These are phyloP conservation scores for Phytophthora melonis DNA, from an alignment of 352 stramenopile genomes.

Conservation along the genomic window DNA sequence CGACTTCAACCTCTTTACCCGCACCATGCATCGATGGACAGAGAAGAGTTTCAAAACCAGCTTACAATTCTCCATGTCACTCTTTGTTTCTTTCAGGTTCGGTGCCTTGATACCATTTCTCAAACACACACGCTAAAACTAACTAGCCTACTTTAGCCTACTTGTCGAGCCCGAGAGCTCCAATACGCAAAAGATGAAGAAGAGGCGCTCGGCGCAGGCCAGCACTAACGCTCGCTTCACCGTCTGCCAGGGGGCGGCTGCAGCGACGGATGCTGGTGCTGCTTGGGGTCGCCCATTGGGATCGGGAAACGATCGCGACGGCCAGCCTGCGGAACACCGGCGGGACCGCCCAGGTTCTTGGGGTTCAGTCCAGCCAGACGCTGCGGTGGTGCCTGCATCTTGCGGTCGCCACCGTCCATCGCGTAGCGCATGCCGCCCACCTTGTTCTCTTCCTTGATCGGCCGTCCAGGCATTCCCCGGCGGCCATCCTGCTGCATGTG, in stretches of 20 bases:
- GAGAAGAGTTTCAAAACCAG: no score
- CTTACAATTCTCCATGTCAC: conserved; percentile 32
- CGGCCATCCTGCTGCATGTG: conserved; percentile 71
- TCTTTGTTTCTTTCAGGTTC: conserved; percentile 35
- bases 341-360: conserved; percentile 72
- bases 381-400: conserved; percentile 63
- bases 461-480: conserved; percentile 65
- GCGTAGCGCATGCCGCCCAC: conserved; percentile 63
- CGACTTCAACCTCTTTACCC: background rate
- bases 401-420: conserved; percentile 72
- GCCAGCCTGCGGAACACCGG: conserved; percentile 50
- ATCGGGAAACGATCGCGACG: conserved; percentile 80
- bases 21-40: no score
- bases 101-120: conserved; percentile 48
- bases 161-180: conserved; percentile 34
- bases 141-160: conserved; percentile 46
- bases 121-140: conserved; percentile 46
- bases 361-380: conserved; percentile 76
- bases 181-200: conserved; percentile 42
- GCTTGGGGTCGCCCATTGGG: conserved; percentile 77
- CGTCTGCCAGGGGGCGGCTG: conserved; percentile 72
- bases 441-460: conserved; percentile 79
- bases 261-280: conserved; percentile 75
- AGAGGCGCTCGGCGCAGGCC: conserved; percentile 26
- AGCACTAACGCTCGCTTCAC: conserved; percentile 47